Evolutionary conservation across 2,329 filamentous ascomycete genomes (phyloP).

Genomic region (Fonsecaea pedrosoi): DNA sequence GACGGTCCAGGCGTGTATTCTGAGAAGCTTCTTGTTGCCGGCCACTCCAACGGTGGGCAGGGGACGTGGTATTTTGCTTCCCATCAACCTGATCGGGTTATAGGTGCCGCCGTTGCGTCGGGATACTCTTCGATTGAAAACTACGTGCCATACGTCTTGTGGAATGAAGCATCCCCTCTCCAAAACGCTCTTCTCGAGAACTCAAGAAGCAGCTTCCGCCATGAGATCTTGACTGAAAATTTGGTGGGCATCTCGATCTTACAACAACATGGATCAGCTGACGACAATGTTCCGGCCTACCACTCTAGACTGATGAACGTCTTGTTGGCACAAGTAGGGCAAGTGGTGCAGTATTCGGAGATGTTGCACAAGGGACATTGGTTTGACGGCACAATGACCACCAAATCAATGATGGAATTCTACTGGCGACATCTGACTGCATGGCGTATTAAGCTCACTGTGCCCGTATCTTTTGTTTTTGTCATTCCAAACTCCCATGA

Average conservation of each 20-base stretch:
- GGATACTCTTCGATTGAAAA: conserved; percentile 65
- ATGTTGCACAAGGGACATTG: conserved; percentile 58
- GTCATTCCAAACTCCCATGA: conserved; percentile 60
- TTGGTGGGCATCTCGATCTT: conserved; percentile 59
- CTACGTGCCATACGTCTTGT: conserved; percentile 65
- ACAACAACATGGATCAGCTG: conserved; percentile 62
- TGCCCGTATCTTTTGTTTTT: conserved; percentile 53
- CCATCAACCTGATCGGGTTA: conserved; percentile 62
- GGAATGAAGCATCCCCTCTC: conserved; percentile 61
- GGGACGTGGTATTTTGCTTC: conserved; percentile 64
- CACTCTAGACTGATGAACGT: conserved; percentile 63
- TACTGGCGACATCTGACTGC: conserved; percentile 50
- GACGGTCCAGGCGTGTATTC: conserved; percentile 53
- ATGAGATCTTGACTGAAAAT: conserved; percentile 62
- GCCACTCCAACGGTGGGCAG: conserved; percentile 68
- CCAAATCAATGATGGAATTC: conserved; percentile 56
- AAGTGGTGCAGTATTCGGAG: conserved; percentile 57
- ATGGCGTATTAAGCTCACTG: conserved; percentile 19
- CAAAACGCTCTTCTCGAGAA: conserved; percentile 56
- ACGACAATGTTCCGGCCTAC: conserved; percentile 66
- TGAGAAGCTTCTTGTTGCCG: conserved; percentile 60
- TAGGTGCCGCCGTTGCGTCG: conserved; percentile 64
- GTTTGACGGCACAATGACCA: conserved; percentile 64
- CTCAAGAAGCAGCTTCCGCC: conserved; percentile 60
- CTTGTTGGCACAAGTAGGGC: conserved; percentile 53